A percentile compares a stretch with the other conserved stretches of the same genome.
Evolutionary conservation across 352 stramenopile genomes (phyloP).

Genomic region (Phytophthora boehmeriae): DNA sequence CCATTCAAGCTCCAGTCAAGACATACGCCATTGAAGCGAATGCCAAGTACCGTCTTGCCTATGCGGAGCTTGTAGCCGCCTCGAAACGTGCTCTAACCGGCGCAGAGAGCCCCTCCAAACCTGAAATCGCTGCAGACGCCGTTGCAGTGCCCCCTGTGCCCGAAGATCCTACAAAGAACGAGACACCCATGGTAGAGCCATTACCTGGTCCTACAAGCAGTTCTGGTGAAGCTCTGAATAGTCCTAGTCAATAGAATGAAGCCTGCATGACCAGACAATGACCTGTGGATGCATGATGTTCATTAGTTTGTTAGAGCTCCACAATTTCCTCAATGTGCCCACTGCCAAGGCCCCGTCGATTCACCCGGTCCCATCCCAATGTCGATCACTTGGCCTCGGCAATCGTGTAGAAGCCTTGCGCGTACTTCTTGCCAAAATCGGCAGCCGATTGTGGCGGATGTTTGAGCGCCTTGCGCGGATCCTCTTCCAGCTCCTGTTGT

Average conservation of each 20-base stretch:
- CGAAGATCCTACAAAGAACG: constrained; percentile 11
- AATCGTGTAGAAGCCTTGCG: constrained; percentile 86
- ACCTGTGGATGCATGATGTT: constrained; percentile 21
- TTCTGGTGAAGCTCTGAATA: background rate
- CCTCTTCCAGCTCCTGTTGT: constrained; percentile 71
- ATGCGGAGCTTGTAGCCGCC: constrained; percentile 49
- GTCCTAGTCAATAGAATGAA: background rate
- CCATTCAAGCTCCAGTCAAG: constrained; percentile 69
- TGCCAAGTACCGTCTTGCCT: constrained; percentile 61
- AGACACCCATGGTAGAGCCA: constrained; percentile 4
- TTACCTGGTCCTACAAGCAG: constrained; percentile 2
- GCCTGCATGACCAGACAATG: background rate
- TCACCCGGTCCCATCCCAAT: background rate
- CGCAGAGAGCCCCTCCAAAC: constrained; percentile 17
- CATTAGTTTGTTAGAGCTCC: constrained; percentile 23
- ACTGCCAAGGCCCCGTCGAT: background rate
- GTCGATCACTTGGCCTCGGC: constrained; percentile 73
- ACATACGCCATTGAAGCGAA: constrained; percentile 79
- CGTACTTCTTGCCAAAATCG: constrained; percentile 83
- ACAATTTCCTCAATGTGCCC: constrained; percentile 6
- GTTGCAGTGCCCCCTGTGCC: background rate
- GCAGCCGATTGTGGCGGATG: constrained; percentile 58
- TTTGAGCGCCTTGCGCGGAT: constrained; percentile 79
- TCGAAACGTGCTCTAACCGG: constrained; percentile 34
- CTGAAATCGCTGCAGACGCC: background rate